Evolutionary conservation across 129 eudicot genomes (phyloP).

Genomic region (Escallonia rubra): DNA sequence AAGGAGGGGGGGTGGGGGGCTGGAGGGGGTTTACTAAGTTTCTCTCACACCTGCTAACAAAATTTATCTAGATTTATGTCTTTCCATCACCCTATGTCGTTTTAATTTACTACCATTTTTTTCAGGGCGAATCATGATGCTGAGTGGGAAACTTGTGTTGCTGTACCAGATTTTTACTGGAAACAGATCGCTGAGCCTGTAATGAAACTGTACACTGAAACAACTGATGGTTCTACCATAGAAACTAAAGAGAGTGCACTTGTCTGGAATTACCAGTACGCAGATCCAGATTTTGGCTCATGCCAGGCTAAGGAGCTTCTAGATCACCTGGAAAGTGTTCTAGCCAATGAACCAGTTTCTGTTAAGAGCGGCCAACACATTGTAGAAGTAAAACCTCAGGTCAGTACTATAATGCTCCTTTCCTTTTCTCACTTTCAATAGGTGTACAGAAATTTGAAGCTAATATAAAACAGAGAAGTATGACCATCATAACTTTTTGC

Average conservation of each 20-base stretch:
- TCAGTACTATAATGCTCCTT: slow-evolving; percentile 9
- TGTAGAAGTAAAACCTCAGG: slow-evolving; percentile 95
- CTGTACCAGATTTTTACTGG: slow-evolving; percentile 73
- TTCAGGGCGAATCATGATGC: slow-evolving; percentile 53
- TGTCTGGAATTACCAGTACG: slow-evolving; percentile 89
- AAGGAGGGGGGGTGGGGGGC: too few relatives aligned
- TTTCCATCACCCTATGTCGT: too few relatives aligned
- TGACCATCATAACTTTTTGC: too few relatives aligned
- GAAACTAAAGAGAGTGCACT: slow-evolving; percentile 77
- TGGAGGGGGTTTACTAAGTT: too few relatives aligned
- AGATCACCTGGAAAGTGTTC: slow-evolving; percentile 91
- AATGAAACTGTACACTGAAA: slow-evolving; percentile 76
- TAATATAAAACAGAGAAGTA: too few relatives aligned
- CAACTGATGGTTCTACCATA: slow-evolving; percentile 85
- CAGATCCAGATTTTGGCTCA: slow-evolving; percentile 90
- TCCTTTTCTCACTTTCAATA: background rate
- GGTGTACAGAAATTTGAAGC: background rate
- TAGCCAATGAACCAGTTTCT: slow-evolving; percentile 89
- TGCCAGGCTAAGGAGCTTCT: slow-evolving; percentile 92
- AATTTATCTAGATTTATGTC: too few relatives aligned
- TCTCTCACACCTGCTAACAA: too few relatives aligned
- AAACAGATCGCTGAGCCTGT: slow-evolving; percentile 87
- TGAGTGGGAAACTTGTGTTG: slow-evolving; percentile 80
- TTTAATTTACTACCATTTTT: background rate
- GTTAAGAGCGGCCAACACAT: slow-evolving; percentile 82